phyloP scores from a whole-genome alignment of 352 stramenopile species.

The Pythium chondricola region DNA sequence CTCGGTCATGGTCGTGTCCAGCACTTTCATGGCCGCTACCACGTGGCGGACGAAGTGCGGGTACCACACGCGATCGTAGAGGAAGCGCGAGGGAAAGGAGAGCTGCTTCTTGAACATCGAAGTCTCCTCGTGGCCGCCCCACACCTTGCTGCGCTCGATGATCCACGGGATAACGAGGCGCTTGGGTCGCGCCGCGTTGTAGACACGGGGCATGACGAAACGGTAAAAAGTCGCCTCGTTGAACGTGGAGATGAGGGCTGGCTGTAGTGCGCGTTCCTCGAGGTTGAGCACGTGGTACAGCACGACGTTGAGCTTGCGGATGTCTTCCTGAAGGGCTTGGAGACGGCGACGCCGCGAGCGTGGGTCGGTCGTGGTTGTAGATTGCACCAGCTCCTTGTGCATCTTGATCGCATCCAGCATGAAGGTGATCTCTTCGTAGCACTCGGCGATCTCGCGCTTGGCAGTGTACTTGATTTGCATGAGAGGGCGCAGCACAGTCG shows the following conservation, averaged over 20 bases:
- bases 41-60: slow-evolving; percentile 67
- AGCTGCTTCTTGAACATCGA: slow-evolving; percentile 67
- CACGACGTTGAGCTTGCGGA: slow-evolving; percentile 65
- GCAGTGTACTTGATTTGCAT: slow-evolving; percentile 43
- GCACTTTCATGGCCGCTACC: slow-evolving; percentile 60
- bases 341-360: slow-evolving; percentile 41
- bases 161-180: slow-evolving; percentile 77
- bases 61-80: slow-evolving; percentile 77
- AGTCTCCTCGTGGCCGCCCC: slow-evolving; percentile 51
- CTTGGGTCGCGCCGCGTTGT: slow-evolving; percentile 57
- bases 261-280: slow-evolving; percentile 58
- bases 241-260: slow-evolving; percentile 57
- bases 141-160: slow-evolving; percentile 65
- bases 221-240: slow-evolving; percentile 61
- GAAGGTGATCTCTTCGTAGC: slow-evolving; percentile 61
- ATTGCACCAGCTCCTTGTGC: slow-evolving; percentile 49
- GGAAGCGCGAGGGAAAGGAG: slow-evolving; percentile 62
- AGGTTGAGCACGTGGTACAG: slow-evolving; percentile 58
- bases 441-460: slow-evolving; percentile 54
- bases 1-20: slow-evolving; percentile 37
- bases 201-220: slow-evolving; percentile 73
- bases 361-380: slow-evolving; percentile 37
- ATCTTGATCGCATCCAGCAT: slow-evolving; percentile 49
- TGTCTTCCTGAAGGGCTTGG: slow-evolving; percentile 51
- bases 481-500: slow-evolving; percentile 46